phyloP scores from a whole-genome alignment of 1,139 yeast genomes.

The Candida tetrigidarum region DNA sequence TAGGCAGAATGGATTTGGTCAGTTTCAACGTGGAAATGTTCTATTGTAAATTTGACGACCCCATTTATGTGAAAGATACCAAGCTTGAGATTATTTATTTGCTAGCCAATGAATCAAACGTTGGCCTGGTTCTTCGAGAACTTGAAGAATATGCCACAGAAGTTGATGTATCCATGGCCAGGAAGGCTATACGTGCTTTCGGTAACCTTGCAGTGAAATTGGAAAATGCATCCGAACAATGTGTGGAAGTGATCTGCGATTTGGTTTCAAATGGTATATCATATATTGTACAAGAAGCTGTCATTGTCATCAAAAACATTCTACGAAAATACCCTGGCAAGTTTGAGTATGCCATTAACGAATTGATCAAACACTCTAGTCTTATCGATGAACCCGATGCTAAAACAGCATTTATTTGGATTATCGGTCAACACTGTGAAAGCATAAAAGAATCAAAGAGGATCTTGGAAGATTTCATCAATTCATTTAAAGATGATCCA shows the following conservation, averaged over 20 bases:
- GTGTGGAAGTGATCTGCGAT: constrained; percentile 66
- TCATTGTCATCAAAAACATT: constrained; percentile 76
- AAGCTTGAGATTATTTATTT: constrained; percentile 85
- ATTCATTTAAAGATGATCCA: constrained; percentile 61
- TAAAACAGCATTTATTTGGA: constrained; percentile 81
- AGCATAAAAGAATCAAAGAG: constrained; percentile 50
- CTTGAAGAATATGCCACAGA: constrained; percentile 87
- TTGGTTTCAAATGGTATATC: constrained; percentile 69
- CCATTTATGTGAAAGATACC: constrained; percentile 87
- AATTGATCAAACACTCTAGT: constrained; percentile 47
- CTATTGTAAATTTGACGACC: constrained; percentile 84
- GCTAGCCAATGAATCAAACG: constrained; percentile 68
- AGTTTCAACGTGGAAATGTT: constrained; percentile 74
- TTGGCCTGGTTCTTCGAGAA: constrained; percentile 69
- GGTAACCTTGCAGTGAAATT: constrained; percentile 87
- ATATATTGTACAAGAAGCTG: constrained; percentile 80
- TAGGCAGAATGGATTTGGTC: constrained; percentile 67
- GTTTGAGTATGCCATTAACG: constrained; percentile 42
- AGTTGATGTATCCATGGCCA: constrained; percentile 81
- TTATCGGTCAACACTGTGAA: constrained; percentile 72
- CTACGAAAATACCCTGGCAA: constrained; percentile 71
- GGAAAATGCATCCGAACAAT: constrained; percentile 55
- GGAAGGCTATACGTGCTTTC: constrained; percentile 87
- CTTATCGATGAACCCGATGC: constrained; percentile 78
- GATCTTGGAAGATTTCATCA: constrained; percentile 50